Evolutionary conservation across 495 filamentous ascomycete species (phyloP), one percentile per base, ranked within the genome.

Genomic region (Hamigera avellanea): DNA sequence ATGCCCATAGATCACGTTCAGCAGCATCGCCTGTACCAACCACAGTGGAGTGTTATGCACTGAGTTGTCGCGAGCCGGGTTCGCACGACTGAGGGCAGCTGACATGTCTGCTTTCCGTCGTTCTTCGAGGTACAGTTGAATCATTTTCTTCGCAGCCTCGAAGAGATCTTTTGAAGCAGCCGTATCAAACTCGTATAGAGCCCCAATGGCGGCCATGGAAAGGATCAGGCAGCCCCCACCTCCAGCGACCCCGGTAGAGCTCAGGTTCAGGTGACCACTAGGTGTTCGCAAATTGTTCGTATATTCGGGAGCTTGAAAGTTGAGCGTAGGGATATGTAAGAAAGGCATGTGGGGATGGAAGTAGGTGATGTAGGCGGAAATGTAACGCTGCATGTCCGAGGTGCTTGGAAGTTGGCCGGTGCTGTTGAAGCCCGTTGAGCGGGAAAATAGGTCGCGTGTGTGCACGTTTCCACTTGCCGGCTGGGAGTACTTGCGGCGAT

Each of bases 1-100:
- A 46, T 96, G 85, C 8, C 93, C 93, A 46, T 94, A 98, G 8
- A 96, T 81, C 23, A 96, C 83, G 58, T 94, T 95, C 27, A 98
- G 69, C 19, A 98, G 70, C 91, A 98, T 95, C 1, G 91, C 88
- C 51, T 98, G 91, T n/a, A 98, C 86, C 18, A 98, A 70, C 91
- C 91, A 95, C 33, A 95, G 68, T 2, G 91, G 91, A 9, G 86
- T 95, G 26, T 77, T 75, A 45, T 91, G 81, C 29, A 79, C 67
- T 1, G 78, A 70, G 45, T 72, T 73, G 39, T 89, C 82, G 38
- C 72, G 68, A 14, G 68, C 55, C 15, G 72, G 56, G 46, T 72
- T 72, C 2, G 57, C 44, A 17, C 81, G 78, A 44, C 76, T 80
- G 41, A 84, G 68, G 26, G 82, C 81, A 37, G 83, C 81, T 37